Percentiles rank a stretch among this genome's conserved stretches.
Conservation (phyloP, 2,329 filamentous ascomycete species). For the Neofusicoccum cordaticola region DNA sequence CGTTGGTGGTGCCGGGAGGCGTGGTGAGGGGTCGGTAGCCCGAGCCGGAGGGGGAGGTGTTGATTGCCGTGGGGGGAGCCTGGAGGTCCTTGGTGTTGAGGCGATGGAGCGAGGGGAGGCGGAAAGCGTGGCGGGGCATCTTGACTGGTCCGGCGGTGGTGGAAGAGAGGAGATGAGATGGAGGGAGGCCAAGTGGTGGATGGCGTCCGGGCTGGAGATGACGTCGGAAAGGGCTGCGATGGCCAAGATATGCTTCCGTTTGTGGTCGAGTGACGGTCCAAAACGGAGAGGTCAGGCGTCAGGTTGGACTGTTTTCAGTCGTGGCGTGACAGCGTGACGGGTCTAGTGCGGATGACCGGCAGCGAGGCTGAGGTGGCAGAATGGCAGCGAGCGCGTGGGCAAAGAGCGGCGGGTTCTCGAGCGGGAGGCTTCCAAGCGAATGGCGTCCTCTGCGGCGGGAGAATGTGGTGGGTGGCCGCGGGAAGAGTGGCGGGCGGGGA, state of each 20-base stretch:
- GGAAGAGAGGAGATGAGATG: not conserved
- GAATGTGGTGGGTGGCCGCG: conserved; percentile 37
- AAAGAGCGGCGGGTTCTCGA: not conserved
- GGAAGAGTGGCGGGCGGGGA: conserved; percentile 7
- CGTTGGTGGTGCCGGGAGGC: conserved; percentile 18
- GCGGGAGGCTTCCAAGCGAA: conserved; percentile 1
- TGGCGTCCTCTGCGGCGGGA: conserved; percentile 27
- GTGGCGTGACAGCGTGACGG: conserved; percentile 11
- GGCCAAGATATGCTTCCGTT: not conserved
- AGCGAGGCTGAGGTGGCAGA: not conserved
- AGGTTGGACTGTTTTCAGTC: not conserved
- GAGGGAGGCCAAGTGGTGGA: not conserved
- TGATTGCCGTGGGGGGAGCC: not conserved
- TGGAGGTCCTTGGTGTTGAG: conserved; percentile 16
- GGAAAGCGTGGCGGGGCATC: conserved; percentile 14
- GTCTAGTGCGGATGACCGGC: not conserved
- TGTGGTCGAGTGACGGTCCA: not conserved
- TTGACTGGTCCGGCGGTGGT: not conserved
- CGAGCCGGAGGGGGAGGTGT: not conserved
- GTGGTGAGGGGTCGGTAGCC: conserved; percentile 9
- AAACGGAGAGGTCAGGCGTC: not conserved
- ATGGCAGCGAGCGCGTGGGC: not conserved
- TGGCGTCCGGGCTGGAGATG: not conserved
- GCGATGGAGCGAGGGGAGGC: conserved; percentile 15
- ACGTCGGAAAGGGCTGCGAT: not conserved